Evolutionary conservation across 148 eudicot species (phyloP).

Genomic region (Rhododendron ovatum): DNA sequence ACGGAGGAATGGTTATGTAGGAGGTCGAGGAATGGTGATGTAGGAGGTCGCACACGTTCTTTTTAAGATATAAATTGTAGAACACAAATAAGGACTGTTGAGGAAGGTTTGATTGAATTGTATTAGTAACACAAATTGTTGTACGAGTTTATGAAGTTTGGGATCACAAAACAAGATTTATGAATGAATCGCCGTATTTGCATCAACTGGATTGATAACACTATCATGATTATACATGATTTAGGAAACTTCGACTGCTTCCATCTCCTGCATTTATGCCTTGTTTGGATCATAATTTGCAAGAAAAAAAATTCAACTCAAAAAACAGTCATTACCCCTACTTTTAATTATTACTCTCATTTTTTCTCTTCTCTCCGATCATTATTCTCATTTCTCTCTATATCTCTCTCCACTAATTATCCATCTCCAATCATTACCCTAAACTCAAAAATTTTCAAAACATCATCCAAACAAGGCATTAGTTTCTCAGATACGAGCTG

Average conservation of each 20-base stretch:
- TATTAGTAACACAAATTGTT: background rate
- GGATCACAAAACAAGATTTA: background rate
- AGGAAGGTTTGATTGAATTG: background rate
- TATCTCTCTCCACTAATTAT: too few relatives aligned
- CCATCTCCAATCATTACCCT: too few relatives aligned
- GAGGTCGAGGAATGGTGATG: constrained; percentile 57
- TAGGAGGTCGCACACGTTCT: background rate
- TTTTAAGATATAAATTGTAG: background rate
- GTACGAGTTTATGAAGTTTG: background rate
- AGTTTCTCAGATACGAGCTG: background rate
- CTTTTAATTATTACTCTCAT: too few relatives aligned
- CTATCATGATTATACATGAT: too few relatives aligned
- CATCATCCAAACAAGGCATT: background rate
- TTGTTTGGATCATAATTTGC: too few relatives aligned
- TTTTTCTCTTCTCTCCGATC: too few relatives aligned
- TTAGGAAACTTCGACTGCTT: too few relatives aligned
- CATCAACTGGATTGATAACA: background rate
- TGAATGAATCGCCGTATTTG: background rate
- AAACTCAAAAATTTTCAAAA: too few relatives aligned
- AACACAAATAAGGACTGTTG: background rate
- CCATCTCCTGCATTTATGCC: background rate
- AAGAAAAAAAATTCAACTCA: too few relatives aligned
- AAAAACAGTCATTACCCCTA: too few relatives aligned
- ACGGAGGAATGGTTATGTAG: constrained; percentile 86
- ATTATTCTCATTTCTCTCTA: too few relatives aligned